Percentiles rank a stretch among this genome's conserved stretches.
Conservation (phyloP, 2,329 filamentous ascomycete genomes). For the Cucurbitaria berberidis region DNA sequence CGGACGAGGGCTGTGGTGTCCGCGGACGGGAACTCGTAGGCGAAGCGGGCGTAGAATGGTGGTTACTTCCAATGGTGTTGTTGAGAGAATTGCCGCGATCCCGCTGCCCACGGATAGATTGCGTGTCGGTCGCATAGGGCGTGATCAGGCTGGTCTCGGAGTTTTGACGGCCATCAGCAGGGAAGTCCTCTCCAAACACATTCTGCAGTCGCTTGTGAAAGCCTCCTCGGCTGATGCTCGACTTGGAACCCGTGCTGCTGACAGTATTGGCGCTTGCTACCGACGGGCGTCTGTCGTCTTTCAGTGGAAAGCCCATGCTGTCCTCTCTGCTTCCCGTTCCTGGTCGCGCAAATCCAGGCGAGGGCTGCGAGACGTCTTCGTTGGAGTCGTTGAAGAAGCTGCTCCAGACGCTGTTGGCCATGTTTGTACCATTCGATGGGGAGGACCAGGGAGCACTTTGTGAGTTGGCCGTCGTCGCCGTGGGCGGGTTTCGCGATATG, state of each 20-base stretch:
- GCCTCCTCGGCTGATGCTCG: constrained; percentile 68
- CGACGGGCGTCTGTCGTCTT: constrained; percentile 81
- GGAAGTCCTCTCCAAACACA: constrained; percentile 91
- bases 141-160: constrained; percentile 71
- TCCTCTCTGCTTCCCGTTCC: constrained; percentile 59
- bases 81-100: constrained; percentile 85
- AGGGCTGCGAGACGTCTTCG: constrained; percentile 72
- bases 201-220: constrained; percentile 82
- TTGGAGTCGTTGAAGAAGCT: constrained; percentile 79
- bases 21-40: constrained; percentile 77
- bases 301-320: constrained; percentile 52
- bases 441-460: constrained; percentile 60
- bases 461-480: constrained; percentile 59
- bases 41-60: constrained; percentile 66
- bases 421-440: constrained; percentile 44
- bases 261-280: constrained; percentile 85
- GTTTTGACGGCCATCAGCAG: constrained; percentile 66
- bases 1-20: constrained; percentile 86
- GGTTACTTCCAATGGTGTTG: constrained; percentile 60
- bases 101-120: constrained; percentile 68
- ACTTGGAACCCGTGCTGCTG: constrained; percentile 83
- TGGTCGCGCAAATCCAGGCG: constrained; percentile 68
- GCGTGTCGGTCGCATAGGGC: constrained; percentile 59
- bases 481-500: constrained; percentile 63
- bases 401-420: constrained; percentile 54